Percentiles rank a stretch among this genome's conserved stretches.
These are phyloP conservation scores for Aspergillus asperescens DNA, from an alignment of 495 filamentous ascomycete species.

Conservation along the genomic window DNA sequence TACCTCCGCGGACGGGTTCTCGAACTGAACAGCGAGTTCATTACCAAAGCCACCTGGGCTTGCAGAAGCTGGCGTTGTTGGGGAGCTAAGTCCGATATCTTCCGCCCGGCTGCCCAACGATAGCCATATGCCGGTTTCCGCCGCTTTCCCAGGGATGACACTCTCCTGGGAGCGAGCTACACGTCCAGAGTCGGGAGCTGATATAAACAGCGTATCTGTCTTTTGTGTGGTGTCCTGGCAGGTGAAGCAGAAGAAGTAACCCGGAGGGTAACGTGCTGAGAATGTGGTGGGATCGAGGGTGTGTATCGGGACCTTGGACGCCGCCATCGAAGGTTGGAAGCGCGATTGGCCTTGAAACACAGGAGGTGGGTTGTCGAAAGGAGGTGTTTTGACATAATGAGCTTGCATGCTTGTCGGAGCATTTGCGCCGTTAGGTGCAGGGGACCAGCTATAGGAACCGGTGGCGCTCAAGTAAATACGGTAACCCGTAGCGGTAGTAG, in stretches of 20 bases:
- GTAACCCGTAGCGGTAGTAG: slow-evolving; percentile 83
- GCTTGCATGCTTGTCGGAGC: slow-evolving; percentile 95
- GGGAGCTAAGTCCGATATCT: slow-evolving; percentile 69
- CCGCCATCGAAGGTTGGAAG: slow-evolving; percentile 21
- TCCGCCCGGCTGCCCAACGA: slow-evolving; percentile 63
- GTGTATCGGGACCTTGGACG: slow-evolving; percentile 33
- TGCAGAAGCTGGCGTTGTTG: slow-evolving; percentile 59
- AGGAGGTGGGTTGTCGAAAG: slow-evolving; percentile 41
- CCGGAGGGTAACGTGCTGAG: slow-evolving; percentile 71
- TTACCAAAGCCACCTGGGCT: slow-evolving; percentile 85
- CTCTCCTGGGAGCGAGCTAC: slow-evolving; percentile 57
- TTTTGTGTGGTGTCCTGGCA: slow-evolving; percentile 46
- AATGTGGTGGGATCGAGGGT: slow-evolving; percentile 50
- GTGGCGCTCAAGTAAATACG: slow-evolving; percentile 90
- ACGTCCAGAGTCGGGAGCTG: slow-evolving; percentile 78
- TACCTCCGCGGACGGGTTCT: slow-evolving; percentile 71
- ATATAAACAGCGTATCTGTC: slow-evolving; percentile 70
- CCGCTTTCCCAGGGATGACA: slow-evolving; percentile 42
- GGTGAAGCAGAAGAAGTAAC: slow-evolving; percentile 83
- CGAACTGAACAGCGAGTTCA: slow-evolving; percentile 90
- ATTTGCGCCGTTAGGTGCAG: slow-evolving; percentile 47
- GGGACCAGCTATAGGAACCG: slow-evolving; percentile 61
- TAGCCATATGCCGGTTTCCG: slow-evolving; percentile 72
- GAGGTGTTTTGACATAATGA: slow-evolving; percentile 90
- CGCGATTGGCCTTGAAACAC: slow-evolving; percentile 24